Conservation (phyloP, 352 stramenopile genomes). For the Achlya hypogyna region DNA sequence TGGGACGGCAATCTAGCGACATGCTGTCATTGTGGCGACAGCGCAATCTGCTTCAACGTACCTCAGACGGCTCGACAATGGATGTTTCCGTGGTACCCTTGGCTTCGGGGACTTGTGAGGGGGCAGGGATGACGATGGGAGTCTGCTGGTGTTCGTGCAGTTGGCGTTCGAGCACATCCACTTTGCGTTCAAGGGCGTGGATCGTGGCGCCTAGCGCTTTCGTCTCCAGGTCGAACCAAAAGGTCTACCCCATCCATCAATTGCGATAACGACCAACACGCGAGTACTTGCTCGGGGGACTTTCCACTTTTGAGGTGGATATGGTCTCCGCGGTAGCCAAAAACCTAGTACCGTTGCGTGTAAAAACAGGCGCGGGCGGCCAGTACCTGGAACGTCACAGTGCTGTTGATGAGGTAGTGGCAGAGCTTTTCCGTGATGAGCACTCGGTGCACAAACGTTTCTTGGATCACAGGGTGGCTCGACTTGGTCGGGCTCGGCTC, state of each 20-base stretch:
- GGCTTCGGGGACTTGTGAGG: not conserved
- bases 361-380: not conserved
- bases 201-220: conserved; percentile 9
- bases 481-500: conserved; percentile 11
- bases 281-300: not conserved
- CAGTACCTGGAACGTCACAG: conserved; percentile 13
- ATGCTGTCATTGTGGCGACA: not conserved
- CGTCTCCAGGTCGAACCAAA: conserved; percentile 12
- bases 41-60: not conserved
- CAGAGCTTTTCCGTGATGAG: conserved; percentile 11
- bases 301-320: not conserved
- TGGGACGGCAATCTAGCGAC: not conserved
- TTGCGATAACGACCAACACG: conserved; percentile 8
- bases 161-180: conserved; percentile 2
- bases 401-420: conserved; percentile 3
- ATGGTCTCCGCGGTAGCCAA: conserved; percentile 17
- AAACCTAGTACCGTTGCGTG: not conserved
- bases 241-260: too few species aligned
- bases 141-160: not conserved
- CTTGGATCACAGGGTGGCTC: conserved; percentile 13
- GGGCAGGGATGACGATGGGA: not conserved
- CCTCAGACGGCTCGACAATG: not conserved
- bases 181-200: conserved; percentile 7
- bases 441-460: conserved; percentile 14
- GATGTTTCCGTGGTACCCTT: not conserved